Evolutionary conservation across 1,139 yeast genomes (phyloP).

Genomic region (Candida smagusa): DNA sequence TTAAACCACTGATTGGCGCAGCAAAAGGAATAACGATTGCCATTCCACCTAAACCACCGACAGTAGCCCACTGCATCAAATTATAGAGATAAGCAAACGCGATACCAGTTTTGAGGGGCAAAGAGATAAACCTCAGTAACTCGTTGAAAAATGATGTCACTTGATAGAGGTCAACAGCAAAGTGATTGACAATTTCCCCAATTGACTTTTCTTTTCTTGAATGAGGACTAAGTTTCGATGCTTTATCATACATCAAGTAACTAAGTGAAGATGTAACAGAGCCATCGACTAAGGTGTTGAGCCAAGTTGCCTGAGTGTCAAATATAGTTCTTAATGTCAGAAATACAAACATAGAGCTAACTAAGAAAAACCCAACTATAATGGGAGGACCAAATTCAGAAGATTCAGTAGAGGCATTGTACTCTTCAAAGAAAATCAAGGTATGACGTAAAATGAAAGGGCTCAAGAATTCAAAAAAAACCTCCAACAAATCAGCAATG

Average conservation of each 20-base stretch:
- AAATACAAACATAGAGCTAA: slow-evolving; percentile 16
- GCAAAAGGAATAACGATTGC: slow-evolving; percentile 33
- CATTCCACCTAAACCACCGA: slow-evolving; percentile 36
- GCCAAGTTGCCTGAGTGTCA: slow-evolving; percentile 19
- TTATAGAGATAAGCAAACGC: slow-evolving; percentile 28
- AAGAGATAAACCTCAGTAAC: slow-evolving; percentile 25
- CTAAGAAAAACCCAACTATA: slow-evolving; percentile 20
- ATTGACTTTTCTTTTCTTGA: slow-evolving; percentile 36
- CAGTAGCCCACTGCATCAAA: slow-evolving; percentile 31
- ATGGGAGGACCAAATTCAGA: slow-evolving; percentile 16
- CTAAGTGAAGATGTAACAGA: slow-evolving; percentile 20
- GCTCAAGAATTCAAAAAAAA: slow-evolving; percentile 12
- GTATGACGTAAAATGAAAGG: slow-evolving; percentile 23
- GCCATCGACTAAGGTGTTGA: slow-evolving; percentile 14
- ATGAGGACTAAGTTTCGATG: slow-evolving; percentile 24
- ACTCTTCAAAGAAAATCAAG: slow-evolving; percentile 16
- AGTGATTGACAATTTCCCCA: slow-evolving; percentile 39
- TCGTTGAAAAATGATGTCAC: slow-evolving; percentile 23
- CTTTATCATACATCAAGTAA: slow-evolving; percentile 22
- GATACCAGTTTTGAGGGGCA: slow-evolving; percentile 29
- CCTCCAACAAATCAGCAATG: slow-evolving; percentile 8
- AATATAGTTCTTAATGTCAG: slow-evolving; percentile 16
- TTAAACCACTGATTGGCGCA: slow-evolving; percentile 26
- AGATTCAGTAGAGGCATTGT: slow-evolving; percentile 2
- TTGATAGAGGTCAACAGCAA: slow-evolving; percentile 35